Evolutionary conservation across 805 yeast species (phyloP), one percentile per base, ranked within the genome.

Genomic region (Spathaspora hagerdaliae): DNA sequence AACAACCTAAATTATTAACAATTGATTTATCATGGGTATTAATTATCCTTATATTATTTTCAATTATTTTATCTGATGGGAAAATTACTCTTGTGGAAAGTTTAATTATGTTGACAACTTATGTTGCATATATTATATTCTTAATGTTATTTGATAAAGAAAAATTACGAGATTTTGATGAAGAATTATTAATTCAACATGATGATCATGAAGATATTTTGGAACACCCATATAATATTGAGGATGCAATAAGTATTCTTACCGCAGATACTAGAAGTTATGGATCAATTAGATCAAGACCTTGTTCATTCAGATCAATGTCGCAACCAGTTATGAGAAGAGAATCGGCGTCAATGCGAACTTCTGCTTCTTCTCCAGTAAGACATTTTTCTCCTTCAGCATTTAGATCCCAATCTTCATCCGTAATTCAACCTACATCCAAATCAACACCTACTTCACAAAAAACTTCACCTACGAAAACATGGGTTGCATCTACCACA

Each of bases 51-150:
- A 37, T 56, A 7, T 40, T 63, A 12, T 60, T 70, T 40, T 54
- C 58, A 44, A 51, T 51, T 35, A 59, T 69, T 11, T 43, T 69
- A 14, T 54, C 61, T 9, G 75, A 70, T 50, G 69, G 69, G 24
- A 54, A 55, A 37, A 58, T 70, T 15, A 69, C 72, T 9, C 15
- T 54, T 10, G 8, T 48, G 1, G 75, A 70, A 50, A 61, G 70
- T 42, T 31, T 52, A 2, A 13, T 54, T 7, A 60, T 70, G 67
- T 47, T 56, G 0, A 32, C 41, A 3, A 43, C 55, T 7, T 65
- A 66, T 44, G 24, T 58, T 3, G 32, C 45, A 6, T 67, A 65
- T 46, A 52, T 66, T 27, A 32, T 47, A 10, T 64, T 60, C 43
- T 51, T 64, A 42, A 53, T 50, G 35, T 41, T 49, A 27, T 45